These are phyloP conservation scores for Thielaviopsis euricoi DNA, from an alignment of 2,329 filamentous ascomycete genomes.

Conservation along the genomic window DNA sequence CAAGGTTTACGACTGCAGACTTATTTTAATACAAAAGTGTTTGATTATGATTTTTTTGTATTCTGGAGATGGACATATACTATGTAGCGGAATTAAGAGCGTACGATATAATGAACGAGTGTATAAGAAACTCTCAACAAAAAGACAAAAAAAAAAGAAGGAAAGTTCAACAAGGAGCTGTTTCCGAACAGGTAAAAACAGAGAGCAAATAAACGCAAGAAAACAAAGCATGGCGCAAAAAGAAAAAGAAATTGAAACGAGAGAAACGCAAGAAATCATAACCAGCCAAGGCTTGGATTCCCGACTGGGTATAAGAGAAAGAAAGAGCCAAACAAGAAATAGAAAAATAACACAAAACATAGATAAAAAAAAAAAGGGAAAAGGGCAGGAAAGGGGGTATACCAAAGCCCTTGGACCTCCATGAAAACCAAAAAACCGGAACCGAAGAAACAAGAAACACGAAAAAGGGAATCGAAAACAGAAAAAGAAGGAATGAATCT, in stretches of 20 bases:
- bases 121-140: neutral
- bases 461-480: neutral
- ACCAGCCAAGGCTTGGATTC: neutral
- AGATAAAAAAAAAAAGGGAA: conserved; percentile 12
- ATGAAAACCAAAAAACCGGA: neutral
- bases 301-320: neutral
- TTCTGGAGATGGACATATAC: neutral
- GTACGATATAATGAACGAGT: neutral
- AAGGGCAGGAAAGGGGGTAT: neutral
- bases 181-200: neutral
- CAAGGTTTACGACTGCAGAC: neutral
- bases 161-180: neutral
- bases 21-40: neutral
- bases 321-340: too few relatives aligned
- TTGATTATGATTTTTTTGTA: neutral
- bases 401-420: neutral
- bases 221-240: neutral
- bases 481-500: conserved; percentile 2
- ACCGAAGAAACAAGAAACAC: conserved; percentile 4
- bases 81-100: neutral
- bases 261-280: neutral
- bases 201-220: neutral
- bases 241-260: neutral
- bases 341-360: conserved; percentile 5
- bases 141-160: neutral